phyloP scores from a whole-genome alignment of 331 rosid genomes.

The Erythrophleum ivorense region DNA sequence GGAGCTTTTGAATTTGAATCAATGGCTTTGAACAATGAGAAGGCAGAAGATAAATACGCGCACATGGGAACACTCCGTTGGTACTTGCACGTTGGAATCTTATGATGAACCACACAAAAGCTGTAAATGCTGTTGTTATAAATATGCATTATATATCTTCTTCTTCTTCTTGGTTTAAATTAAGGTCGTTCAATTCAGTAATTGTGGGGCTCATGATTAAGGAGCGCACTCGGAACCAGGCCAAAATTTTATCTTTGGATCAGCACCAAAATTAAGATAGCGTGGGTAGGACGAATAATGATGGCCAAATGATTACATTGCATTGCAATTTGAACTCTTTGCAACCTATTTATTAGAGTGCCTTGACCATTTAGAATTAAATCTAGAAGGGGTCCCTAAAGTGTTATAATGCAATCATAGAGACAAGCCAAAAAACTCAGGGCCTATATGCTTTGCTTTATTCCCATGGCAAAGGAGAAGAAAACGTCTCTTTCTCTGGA shows the following conservation, averaged over 20 bases:
- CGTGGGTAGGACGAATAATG: conserved; percentile 19
- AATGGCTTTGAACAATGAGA: background rate
- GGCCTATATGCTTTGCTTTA: background rate
- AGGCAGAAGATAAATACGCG: background rate
- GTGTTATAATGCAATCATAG: background rate
- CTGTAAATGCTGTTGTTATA: background rate
- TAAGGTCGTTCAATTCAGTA: background rate
- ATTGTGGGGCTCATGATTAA: conserved; percentile 12
- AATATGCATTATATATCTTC: background rate
- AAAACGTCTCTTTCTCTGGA: background rate
- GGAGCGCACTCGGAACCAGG: background rate
- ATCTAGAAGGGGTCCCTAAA: background rate
- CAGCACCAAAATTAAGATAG: background rate
- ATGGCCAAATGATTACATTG: conserved; percentile 32
- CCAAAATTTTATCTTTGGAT: background rate
- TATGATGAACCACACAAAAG: background rate
- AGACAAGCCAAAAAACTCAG: background rate
- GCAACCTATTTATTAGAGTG: background rate
- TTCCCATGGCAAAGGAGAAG: background rate
- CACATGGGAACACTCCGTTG: background rate
- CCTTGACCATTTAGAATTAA: background rate
- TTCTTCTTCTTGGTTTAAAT: background rate
- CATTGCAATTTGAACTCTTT: background rate
- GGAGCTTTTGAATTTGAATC: background rate
- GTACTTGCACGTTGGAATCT: background rate